Conservation (phyloP, 1,284 basidiomycete species). For the Ustilago nuda region DNA sequence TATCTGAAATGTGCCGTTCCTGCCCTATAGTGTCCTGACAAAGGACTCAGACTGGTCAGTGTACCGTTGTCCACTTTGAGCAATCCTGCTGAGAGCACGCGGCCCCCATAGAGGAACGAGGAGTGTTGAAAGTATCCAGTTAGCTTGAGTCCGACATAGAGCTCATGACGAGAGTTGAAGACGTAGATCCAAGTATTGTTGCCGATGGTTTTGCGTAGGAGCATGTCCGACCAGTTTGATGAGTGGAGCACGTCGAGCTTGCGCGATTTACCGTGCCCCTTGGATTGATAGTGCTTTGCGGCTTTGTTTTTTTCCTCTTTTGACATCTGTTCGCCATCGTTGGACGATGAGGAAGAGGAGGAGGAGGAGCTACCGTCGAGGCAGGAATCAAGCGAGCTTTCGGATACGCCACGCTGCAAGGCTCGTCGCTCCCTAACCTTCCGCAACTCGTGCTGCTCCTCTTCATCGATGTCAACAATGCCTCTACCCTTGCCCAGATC, state of each 20-base stretch:
- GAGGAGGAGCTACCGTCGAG: slow-evolving; percentile 36
- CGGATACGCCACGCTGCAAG: slow-evolving; percentile 40
- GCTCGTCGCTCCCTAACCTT: slow-evolving; percentile 30
- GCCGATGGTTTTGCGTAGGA: slow-evolving; percentile 57
- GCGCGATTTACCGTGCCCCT: slow-evolving; percentile 39
- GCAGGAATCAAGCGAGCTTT: slow-evolving; percentile 39
- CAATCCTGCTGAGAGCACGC: slow-evolving; percentile 59
- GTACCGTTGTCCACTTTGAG: slow-evolving; percentile 55
- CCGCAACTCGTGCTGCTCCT: slow-evolving; percentile 52
- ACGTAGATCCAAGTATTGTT: slow-evolving; percentile 63
- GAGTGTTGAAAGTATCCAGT: slow-evolving; percentile 64
- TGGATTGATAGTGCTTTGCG: slow-evolving; percentile 47
- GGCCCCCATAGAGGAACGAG: slow-evolving; percentile 58
- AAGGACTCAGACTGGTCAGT: slow-evolving; percentile 51
- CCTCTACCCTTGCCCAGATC: slow-evolving; percentile 64
- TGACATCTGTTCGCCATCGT: slow-evolving; percentile 48
- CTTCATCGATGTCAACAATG: slow-evolving; percentile 61
- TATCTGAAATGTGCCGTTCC: slow-evolving; percentile 59
- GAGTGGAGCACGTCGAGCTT: slow-evolving; percentile 43
- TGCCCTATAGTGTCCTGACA: slow-evolving; percentile 60
- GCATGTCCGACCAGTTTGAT: slow-evolving; percentile 55
- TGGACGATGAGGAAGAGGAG: slow-evolving; percentile 25
- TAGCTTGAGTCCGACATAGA: slow-evolving; percentile 62
- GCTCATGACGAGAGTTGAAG: slow-evolving; percentile 57
- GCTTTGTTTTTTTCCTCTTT: slow-evolving; percentile 25